Conservation (phyloP, 2,329 filamentous ascomycete species). For the Bipolaris sorokiniana region DNA sequence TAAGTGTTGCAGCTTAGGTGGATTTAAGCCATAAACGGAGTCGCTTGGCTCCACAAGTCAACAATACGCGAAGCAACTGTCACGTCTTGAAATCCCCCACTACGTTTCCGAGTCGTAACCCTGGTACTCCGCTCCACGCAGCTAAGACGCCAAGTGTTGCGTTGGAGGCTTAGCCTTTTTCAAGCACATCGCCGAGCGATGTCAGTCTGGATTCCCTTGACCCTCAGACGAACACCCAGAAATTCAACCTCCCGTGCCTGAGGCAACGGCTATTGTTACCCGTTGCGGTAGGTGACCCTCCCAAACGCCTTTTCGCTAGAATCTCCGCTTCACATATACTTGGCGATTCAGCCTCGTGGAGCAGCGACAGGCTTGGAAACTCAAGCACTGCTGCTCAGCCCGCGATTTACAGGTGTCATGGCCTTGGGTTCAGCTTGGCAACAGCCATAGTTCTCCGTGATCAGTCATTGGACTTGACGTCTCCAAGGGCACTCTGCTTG, state of each 20-base stretch:
- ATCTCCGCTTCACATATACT: conserved; percentile 11
- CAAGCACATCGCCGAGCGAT: conserved; percentile 37
- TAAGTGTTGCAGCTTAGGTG: conserved; percentile 41
- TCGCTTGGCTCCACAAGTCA: conserved; percentile 21
- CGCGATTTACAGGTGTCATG: conserved; percentile 14
- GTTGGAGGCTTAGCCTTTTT: conserved; percentile 36
- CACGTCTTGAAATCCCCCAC: conserved; percentile 27
- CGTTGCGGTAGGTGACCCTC: conserved; percentile 19
- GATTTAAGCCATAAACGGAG: conserved; percentile 24
- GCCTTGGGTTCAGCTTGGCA: conserved; percentile 16
- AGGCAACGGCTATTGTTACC: conserved; percentile 21
- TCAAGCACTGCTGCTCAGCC: conserved; percentile 20
- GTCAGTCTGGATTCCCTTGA: conserved; percentile 16
- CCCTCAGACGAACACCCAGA: conserved; percentile 33
- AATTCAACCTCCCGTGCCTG: conserved; percentile 19
- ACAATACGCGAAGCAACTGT: conserved; percentile 26
- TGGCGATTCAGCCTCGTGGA: conserved; percentile 16
- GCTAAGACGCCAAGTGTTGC: conserved; percentile 38
- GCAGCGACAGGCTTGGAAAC: conserved; percentile 22
- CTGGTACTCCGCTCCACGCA: conserved; percentile 20
- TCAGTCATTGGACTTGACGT: not conserved
- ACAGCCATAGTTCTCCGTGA: not conserved
- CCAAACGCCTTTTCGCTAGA: conserved; percentile 8
- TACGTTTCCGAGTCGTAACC: conserved; percentile 16
- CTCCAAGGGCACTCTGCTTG: not conserved